A percentile compares a stretch with the other conserved stretches of the same genome.
phyloP scores from a whole-genome alignment of 2,329 filamentous ascomycete genomes.

The Ceratocystis smalleyi region DNA sequence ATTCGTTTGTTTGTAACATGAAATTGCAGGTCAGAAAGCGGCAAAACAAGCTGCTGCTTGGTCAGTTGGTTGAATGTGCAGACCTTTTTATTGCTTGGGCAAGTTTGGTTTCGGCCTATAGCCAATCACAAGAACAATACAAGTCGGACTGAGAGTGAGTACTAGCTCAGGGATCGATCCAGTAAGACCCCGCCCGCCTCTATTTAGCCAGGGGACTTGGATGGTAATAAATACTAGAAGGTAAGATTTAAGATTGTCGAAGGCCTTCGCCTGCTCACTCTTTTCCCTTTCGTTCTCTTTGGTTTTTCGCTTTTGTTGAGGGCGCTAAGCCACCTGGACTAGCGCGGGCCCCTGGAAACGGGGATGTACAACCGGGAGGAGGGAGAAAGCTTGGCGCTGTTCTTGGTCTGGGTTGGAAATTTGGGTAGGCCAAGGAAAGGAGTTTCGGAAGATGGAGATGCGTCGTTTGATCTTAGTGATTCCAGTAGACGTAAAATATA shows the following conservation, averaged over 20 bases:
- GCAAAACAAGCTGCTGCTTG: no score
- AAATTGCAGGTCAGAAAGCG: no score
- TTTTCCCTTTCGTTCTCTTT: background rate
- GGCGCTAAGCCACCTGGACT: background rate
- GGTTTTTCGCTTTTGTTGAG: background rate
- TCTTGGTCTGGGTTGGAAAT: background rate
- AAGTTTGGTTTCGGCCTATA: no score
- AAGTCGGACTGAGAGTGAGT: no score
- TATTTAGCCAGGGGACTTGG: background rate
- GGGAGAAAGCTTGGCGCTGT: background rate
- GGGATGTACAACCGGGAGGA: background rate
- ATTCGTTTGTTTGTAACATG: no score
- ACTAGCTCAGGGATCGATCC: no score
- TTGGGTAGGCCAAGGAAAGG: background rate
- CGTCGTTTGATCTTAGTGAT: no score
- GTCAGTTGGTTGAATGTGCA: no score
- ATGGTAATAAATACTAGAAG: background rate
- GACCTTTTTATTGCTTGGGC: no score
- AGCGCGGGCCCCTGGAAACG: background rate
- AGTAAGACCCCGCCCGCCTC: no score
- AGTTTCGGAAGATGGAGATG: background rate
- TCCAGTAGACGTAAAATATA: no score
- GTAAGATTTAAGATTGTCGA: background rate
- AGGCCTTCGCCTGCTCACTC: background rate
- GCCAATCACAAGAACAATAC: no score